A percentile compares a stretch with the other conserved stretches of the same genome.
These are phyloP conservation scores for Daldinia grandis DNA, from an alignment of 495 filamentous ascomycete species.

Conservation along the genomic window DNA sequence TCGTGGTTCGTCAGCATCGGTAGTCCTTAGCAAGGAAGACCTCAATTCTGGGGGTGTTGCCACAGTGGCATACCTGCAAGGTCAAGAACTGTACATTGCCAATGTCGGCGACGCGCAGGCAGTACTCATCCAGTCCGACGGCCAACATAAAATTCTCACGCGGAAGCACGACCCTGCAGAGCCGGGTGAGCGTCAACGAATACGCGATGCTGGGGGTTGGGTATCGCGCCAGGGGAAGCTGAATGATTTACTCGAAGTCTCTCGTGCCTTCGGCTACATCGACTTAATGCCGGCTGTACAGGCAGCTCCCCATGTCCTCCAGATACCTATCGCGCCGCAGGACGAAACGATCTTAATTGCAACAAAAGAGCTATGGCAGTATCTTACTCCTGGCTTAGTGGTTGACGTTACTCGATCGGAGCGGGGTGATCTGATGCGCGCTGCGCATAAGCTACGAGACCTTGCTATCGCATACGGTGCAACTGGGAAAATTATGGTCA, in stretches of 20 bases:
- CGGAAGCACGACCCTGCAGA: slow-evolving; percentile 93
- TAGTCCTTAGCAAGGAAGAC: slow-evolving; percentile 84
- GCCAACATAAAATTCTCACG: slow-evolving; percentile 79
- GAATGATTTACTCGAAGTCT: slow-evolving; percentile 90
- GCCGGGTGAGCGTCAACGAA: slow-evolving; percentile 80
- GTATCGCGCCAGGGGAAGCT: slow-evolving; percentile 93
- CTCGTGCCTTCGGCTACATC: slow-evolving; percentile 92
- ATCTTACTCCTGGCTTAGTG: slow-evolving; percentile 82
- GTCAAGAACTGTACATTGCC: slow-evolving; percentile 89
- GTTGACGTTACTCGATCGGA: slow-evolving; percentile 91
- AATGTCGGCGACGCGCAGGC: slow-evolving; percentile 96
- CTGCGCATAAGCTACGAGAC: slow-evolving; percentile 94
- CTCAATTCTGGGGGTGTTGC: slow-evolving; percentile 89
- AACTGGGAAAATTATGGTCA: slow-evolving; percentile 95
- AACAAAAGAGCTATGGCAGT: slow-evolving; percentile 94
- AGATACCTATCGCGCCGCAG: slow-evolving; percentile 81
- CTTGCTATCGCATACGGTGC: slow-evolving; percentile 95
- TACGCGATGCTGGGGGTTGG: slow-evolving; percentile 93
- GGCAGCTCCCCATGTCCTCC: slow-evolving; percentile 84
- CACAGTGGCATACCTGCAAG: slow-evolving; percentile 87
- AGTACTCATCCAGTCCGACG: slow-evolving; percentile 89
- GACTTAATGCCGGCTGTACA: slow-evolving; percentile 92
- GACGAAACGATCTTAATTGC: slow-evolving; percentile 95
- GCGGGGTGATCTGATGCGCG: slow-evolving; percentile 87
- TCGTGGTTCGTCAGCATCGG: slow-evolving; percentile 72